Evolutionary conservation across 176 grass and related monocot species (phyloP), one percentile per base, ranked within the genome.

Genomic region (Triticum aestivum): DNA sequence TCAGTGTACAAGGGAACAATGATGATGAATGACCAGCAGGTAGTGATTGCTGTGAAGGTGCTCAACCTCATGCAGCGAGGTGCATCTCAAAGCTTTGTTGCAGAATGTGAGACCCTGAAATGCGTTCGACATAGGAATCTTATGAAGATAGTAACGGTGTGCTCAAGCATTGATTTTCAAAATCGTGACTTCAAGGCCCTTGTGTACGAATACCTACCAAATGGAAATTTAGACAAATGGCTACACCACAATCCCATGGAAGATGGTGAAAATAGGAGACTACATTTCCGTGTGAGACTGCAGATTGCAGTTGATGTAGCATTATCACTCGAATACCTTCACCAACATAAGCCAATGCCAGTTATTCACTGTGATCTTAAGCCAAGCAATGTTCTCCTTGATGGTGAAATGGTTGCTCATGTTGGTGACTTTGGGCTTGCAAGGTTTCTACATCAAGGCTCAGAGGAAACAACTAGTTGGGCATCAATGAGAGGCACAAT

Each of bases 151-250:
- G 26, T 73, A 15, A 73, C 70, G 11, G 70, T n/a, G 11, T 73
- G 70, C 39, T 73, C 70, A 38, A 69, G 66, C 34, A 37, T 37
- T 20, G 66, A 69, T 69, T 69, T 37, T 37, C 66, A 37, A 17
- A 32, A 13, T 11, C 32, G 3, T 21, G 29, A 69, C 6, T 69
- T 69, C 66, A 69, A 69, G 66, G 66, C 66, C 21, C 21, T 73
- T 26, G 39, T 73, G 24, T 73, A 73, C 6, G 70, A 73, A n/a
- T 73, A 12, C n/a, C 39, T 45, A 23, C 71, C 39, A 15, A 74
- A 74, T 74, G 71, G 71, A 74, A 74, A 74, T 74, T 49, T 74
- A 74, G 71, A 74, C 11, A 23, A 74, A 49, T 74, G 71, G 71
- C 21, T 73, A 7, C 70, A 73, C 70, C 20, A 42, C 6, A 11